Evolutionary conservation across 805 yeast genomes (phyloP), one percentile per base, ranked within the genome.

Genomic region (Schizosaccharomyces cryophilus): DNA sequence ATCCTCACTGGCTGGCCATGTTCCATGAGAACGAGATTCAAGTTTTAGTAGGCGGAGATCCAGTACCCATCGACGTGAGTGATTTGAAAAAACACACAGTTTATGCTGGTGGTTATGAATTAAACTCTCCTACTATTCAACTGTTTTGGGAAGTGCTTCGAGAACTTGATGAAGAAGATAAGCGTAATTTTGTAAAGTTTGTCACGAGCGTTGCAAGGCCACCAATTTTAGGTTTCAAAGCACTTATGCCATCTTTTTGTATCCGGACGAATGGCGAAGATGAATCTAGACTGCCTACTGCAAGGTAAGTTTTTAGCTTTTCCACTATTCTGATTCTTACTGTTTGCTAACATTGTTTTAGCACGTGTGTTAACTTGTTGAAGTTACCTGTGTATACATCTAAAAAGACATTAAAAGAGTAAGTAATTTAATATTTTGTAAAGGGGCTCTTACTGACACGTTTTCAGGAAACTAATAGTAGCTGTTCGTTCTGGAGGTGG

Each of bases 181-280:
- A 80, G 64, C 75, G 80, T 24, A 78, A 79, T 60, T 77, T 93
- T 62, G 71, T 93, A 31, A 86, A 86, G 68, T 93, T 90, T 73
- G 96, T 87, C 31, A 93, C 97, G 0, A 85, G 96, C 0, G 95
- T 87, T 1, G 83, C 95, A 1, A 78, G 89, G 63, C 95, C 95
- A 0, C 98, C 98, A 0, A 73, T 93, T 51, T 75, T 87, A 30
- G 98, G 98, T 0, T 90, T 93, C 68, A 75, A 78, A 15, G 80
- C 82, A 3, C 74, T 87, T 58, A 73, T 72, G 38, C 98, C 98
- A 0, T 75, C 74, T 61, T 87, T 93, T 70, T 95, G 95, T 0
- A 83, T 93, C 58, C 70, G 86, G 47, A 81, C 81, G 64, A 77
- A 83, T 0, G 93, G 90, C 0, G 61, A 68, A 9, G 79, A 78